phyloP scores from a whole-genome alignment of 176 grass and related monocot genomes.

The Puccinellia tenuiflora region DNA sequence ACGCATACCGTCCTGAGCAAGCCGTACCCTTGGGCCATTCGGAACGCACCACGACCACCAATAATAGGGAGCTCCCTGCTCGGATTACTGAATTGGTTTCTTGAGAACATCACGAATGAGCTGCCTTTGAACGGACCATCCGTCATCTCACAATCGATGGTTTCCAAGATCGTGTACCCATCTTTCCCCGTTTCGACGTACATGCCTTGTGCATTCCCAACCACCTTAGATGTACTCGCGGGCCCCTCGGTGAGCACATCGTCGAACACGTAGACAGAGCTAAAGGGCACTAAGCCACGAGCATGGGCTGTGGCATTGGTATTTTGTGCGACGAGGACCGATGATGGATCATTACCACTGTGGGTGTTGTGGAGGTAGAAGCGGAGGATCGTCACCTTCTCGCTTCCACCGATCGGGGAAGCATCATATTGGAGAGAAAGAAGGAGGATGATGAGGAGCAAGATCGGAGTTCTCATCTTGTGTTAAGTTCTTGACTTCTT shows the following conservation, averaged over 20 bases:
- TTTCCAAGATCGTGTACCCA: not conserved
- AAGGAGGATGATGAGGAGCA: not conserved
- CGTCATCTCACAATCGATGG: not conserved
- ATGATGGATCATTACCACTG: not conserved
- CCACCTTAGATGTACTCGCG: not conserved
- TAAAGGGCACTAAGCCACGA: not conserved
- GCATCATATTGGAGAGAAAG: not conserved
- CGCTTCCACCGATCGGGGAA: not conserved
- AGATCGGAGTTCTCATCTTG: not conserved
- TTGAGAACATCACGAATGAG: not conserved
- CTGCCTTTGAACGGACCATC: slow-evolving; percentile 24
- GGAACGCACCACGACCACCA: slow-evolving; percentile 50
- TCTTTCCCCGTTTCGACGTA: not conserved
- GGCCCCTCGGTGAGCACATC: not conserved
- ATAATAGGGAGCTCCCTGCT: slow-evolving; percentile 41
- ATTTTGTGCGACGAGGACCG: not conserved
- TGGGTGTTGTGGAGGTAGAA: slow-evolving; percentile 1
- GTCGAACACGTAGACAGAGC: not conserved
- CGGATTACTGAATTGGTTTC: not conserved
- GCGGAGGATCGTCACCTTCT: not conserved
- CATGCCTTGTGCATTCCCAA: not conserved
- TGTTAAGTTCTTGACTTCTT: not conserved
- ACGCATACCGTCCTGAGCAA: slow-evolving; percentile 15
- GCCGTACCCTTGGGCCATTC: slow-evolving; percentile 40
- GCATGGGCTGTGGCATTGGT: not conserved